phyloP scores from a whole-genome alignment of 345 rosid species.

The Hevea brasiliensis region DNA sequence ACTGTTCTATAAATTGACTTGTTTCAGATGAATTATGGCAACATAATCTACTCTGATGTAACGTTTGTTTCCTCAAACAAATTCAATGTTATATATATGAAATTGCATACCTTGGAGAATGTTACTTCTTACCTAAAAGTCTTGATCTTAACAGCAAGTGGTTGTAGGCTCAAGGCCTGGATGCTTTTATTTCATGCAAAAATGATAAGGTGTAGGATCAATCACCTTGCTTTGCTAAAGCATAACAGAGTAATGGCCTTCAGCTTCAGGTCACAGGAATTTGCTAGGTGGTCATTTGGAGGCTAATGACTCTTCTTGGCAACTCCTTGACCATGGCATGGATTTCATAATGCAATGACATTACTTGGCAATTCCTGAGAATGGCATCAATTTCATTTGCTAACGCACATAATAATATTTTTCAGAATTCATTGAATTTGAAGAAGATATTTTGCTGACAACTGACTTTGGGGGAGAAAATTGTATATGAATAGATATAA shows the following conservation, averaged over 20 bases:
- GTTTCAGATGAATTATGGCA: background rate
- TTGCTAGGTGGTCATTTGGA: conserved; percentile 6
- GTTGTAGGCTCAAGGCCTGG: background rate
- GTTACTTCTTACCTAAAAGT: conserved; percentile 3
- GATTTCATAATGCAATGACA: background rate
- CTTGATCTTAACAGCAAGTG: background rate
- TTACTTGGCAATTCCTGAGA: background rate
- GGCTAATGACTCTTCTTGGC: background rate
- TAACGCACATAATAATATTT: background rate
- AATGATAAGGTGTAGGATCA: background rate
- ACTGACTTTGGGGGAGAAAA: background rate
- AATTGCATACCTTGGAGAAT: background rate
- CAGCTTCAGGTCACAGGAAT: background rate
- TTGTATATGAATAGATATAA: background rate
- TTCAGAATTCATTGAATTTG: background rate
- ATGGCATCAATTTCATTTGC: conserved; percentile 6
- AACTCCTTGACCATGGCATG: background rate
- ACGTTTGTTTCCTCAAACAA: background rate
- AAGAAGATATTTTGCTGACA: background rate
- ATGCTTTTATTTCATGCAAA: background rate
- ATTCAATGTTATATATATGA: background rate
- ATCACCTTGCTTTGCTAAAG: background rate
- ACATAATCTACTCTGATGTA: conserved; percentile 15
- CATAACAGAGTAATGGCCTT: background rate
- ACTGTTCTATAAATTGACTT: background rate